Base-by-base conservation (phyloP, 2,329 filamentous ascomycete genomes). In the Shiraia sp. region DNA sequence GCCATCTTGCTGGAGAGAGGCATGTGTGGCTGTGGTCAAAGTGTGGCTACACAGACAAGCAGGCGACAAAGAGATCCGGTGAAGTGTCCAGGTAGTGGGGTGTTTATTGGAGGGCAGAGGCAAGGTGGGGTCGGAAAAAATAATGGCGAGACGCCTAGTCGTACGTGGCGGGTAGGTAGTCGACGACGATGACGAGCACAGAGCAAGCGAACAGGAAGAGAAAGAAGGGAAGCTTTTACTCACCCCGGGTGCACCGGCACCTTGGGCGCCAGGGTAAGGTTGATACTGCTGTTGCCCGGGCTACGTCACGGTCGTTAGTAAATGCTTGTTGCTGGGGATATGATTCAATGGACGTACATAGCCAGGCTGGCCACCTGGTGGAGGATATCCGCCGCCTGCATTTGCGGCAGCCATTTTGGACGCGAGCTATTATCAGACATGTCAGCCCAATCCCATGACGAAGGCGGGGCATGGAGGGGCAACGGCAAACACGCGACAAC, bases 191-290 rank as follows among this genome's bases (percentile, higher is more conserved):
- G 62, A 65, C 55, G 65, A 64, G 17, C 24, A 32, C 55, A 61
- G 49, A 59, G 49, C 42, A 61, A 49, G 56, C 56, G 50, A 19
- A 12, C 12, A 59, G 41, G 47, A 47, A 37, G 36, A 36, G 45
- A 47, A 43, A 27, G 34, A 53, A 51, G 40, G 49, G 53, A 57
- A 47, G 49, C 47, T 48, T 52, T 53, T 59, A 51, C 66, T 69
- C 67, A 68, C 67, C 33, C 33, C 61, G 57, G 57, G 57, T 57
- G 61, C 57, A 48, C 60, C 57, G 57, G 66, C 64, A 56, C 73
- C 75, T 50, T 72, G 74, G 61, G 77, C 80, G 49, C 74, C 75
- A 55, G 73, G 75, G 63, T 79, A 82, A 52, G 79, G 75, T 70
- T 82, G 78, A 68, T 82, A 82, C 59, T 75, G 72, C 47, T 66